Base-by-base conservation (phyloP, 805 yeast genomes). In the Candida khao-thaluensis region DNA sequence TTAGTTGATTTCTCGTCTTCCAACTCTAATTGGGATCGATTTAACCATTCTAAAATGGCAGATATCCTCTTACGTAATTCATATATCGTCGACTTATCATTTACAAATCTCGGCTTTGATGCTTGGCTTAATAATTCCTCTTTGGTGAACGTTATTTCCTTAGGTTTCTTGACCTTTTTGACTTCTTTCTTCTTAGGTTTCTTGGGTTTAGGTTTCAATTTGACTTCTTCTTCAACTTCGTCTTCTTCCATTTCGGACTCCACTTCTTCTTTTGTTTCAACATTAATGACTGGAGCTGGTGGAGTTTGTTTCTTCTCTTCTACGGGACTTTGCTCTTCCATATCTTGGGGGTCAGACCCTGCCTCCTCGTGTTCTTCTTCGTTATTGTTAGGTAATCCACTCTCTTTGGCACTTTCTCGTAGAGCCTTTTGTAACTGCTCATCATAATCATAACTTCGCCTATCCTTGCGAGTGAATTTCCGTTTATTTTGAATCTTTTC, bases 1-100 rank as follows among this genome's bases (percentile, higher is more conserved):
- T 81, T 79, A 30, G 73, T 76, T n/a, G 72, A 64, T 48, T 81
- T 82, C 50, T 89, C 96, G 37, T 76, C 77, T 33, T 82, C 81
- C 44, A 91, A 64, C 54, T 91, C 98, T 45, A 82, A 62, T 59
- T 89, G 96, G 1, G 95, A 85, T 38, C 95, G 72, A 9, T 90
- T 87, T 17, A 91, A 76, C 72, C 90, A 93, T 62, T 93, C 98
- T 51, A 91, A 65, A 15, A 91, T 91, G 1, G 96, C 95, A 2
- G 87, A 83, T 2, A 89, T 85, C 43, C 99, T 74, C 53, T 87
- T 80, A 41, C 89, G 76, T 86, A 91, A 83, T 59, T 91, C 99
- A 50, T 77, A 75, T 44, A 90, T 60, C 3, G 89, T 76, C 3
- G 85, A 77, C 39, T 87, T 76, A 15, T 81, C 80, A 42, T 82